Conservation (phyloP, 83 land plant species). For the Isoetes engelmannii region DNA sequence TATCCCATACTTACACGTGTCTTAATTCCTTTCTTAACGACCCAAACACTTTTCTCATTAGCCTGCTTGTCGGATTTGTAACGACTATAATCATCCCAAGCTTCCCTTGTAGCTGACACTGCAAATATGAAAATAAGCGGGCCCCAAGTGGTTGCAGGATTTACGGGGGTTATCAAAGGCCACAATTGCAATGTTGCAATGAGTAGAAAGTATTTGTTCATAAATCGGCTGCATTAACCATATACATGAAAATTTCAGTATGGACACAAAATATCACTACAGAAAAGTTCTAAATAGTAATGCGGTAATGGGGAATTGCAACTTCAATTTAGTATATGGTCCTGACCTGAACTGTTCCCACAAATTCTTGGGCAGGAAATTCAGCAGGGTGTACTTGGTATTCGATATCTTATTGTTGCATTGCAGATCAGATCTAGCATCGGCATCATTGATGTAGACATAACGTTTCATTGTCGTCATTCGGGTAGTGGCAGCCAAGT, state of each 20-base stretch:
- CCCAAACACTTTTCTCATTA: constrained; percentile 91
- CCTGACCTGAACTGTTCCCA: constrained; percentile 95
- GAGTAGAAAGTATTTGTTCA: constrained; percentile 94
- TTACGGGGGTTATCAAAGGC: constrained; percentile 96
- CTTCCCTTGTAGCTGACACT: constrained; percentile 92
- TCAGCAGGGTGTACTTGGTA: constrained; percentile 71
- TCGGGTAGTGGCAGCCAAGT: too few relatives aligned
- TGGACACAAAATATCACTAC: too few relatives aligned
- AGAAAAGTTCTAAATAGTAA: too few relatives aligned
- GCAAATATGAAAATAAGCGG: constrained; percentile 86
- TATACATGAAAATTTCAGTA: not conserved
- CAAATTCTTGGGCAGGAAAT: constrained; percentile 89
- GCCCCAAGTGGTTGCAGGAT: constrained; percentile 98
- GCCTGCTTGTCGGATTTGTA: constrained; percentile 87
- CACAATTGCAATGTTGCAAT: constrained; percentile 93
- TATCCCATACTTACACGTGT: constrained; percentile 48
- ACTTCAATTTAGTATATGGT: too few relatives aligned
- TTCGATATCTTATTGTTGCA: constrained; percentile 90
- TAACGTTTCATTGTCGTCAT: constrained; percentile 60
- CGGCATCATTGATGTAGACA: constrained; percentile 76
- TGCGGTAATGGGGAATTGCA: too few relatives aligned
- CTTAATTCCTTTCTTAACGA: constrained; percentile 61
- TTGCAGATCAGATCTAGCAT: constrained; percentile 38
- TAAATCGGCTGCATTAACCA: constrained; percentile 70
- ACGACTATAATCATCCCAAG: constrained; percentile 96